Percentiles rank a stretch among this genome's conserved stretches.
Evolutionary conservation across 1,139 yeast genomes (phyloP).

Genomic region (Debaryomyces subglobosus): DNA sequence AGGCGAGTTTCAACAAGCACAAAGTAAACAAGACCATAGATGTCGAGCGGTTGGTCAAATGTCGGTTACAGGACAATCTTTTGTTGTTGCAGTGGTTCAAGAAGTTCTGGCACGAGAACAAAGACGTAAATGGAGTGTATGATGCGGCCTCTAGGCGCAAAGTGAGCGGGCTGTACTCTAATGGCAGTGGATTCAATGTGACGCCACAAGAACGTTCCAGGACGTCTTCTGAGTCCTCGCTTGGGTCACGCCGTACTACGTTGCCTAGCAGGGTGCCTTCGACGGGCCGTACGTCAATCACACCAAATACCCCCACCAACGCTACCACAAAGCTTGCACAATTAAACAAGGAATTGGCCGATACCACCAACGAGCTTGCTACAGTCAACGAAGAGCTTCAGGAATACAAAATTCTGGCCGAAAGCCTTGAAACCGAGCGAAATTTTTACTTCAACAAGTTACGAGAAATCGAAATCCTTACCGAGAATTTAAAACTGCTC

Average conservation of each 20-base stretch:
- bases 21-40: constrained; percentile 75
- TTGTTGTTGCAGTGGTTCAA: constrained; percentile 94
- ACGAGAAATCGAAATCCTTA: constrained; percentile 82
- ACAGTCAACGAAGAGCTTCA: constrained; percentile 51
- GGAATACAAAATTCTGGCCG: constrained; percentile 55
- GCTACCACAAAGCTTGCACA: constrained; percentile 21
- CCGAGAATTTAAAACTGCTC: constrained; percentile 62
- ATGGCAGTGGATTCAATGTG: constrained; percentile 9
- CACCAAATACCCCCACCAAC: constrained; percentile 14
- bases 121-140: constrained; percentile 60
- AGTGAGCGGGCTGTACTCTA: constrained; percentile 8
- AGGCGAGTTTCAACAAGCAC: constrained; percentile 72
- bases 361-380: constrained; percentile 39
- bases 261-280: constrained; percentile 15
- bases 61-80: constrained; percentile 89
- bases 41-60: constrained; percentile 79
- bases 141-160: constrained; percentile 55
- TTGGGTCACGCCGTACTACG: constrained; percentile 14
- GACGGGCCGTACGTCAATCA: constrained; percentile 11
- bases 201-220: constrained; percentile 11
- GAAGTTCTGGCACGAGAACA: constrained; percentile 76
- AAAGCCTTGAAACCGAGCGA: constrained; percentile 73
- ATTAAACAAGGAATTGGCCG: constrained; percentile 23
- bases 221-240: constrained; percentile 14
- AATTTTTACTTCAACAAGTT: constrained; percentile 89